Percentiles rank a stretch among this genome's conserved stretches.
Evolutionary conservation across 768 basidiomycete genomes (phyloP).

Genomic region (Tulasnella sp.): DNA sequence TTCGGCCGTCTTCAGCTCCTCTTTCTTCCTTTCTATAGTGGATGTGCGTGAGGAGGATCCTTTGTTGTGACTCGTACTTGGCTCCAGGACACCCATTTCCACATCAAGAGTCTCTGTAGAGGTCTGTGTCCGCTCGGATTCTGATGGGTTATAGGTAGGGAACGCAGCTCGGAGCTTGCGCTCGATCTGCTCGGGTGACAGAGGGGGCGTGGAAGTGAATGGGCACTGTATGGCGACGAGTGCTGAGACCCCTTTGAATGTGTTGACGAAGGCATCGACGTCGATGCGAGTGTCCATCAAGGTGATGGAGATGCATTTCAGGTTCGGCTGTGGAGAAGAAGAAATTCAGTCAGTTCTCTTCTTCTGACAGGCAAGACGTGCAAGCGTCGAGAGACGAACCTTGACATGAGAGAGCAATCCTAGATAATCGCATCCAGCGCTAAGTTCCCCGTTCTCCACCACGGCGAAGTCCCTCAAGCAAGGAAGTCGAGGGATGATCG

Average conservation of each 20-base stretch:
- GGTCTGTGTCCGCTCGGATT: background rate
- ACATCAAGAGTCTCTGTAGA: background rate
- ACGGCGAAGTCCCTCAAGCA: background rate
- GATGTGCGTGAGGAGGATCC: background rate
- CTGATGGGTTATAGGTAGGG: constrained; percentile 2
- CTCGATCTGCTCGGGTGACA: background rate
- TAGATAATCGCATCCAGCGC: constrained; percentile 4
- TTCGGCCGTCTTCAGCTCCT: constrained; percentile 9
- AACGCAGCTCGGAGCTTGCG: constrained; percentile 1
- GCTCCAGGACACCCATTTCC: constrained; percentile 6
- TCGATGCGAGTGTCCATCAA: background rate
- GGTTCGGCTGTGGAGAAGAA: background rate
- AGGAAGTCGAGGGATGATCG: background rate
- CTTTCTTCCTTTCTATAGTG: constrained; percentile 9
- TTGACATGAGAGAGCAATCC: constrained; percentile 1
- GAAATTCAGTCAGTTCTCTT: background rate
- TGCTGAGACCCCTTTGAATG: background rate
- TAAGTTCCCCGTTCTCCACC: background rate
- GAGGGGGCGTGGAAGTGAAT: background rate
- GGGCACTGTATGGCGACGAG: background rate
- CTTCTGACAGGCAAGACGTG: background rate
- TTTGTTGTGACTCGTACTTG: background rate
- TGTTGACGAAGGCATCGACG: background rate
- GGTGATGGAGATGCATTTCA: background rate
- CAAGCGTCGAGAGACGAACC: background rate